Percentiles rank a stretch among this genome's conserved stretches.
Conservation (phyloP, 31 red algal species). For the Odonthalia washingtoniensis region DNA sequence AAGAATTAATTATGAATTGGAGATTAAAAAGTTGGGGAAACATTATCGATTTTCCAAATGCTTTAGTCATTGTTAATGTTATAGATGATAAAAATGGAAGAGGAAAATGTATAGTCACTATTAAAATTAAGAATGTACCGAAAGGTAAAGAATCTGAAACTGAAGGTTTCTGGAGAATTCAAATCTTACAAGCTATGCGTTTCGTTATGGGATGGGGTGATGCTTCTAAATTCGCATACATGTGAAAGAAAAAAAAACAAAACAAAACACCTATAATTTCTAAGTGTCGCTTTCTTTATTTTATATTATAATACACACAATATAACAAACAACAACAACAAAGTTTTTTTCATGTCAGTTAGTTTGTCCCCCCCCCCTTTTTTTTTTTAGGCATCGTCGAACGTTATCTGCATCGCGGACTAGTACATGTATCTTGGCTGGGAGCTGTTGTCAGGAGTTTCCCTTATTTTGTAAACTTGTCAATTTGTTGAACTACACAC, state of each 20-base stretch:
- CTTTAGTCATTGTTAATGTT: background rate
- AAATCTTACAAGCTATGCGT: constrained; percentile 74
- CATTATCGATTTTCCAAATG: constrained; percentile 10
- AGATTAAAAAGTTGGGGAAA: constrained; percentile 57
- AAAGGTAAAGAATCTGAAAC: constrained; percentile 43
- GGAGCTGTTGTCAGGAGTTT: too few relatives aligned
- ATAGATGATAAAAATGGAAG: constrained; percentile 53
- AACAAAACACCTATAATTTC: background rate
- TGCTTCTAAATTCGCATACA: constrained; percentile 60
- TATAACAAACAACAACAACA: too few relatives aligned
- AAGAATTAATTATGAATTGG: constrained; percentile 55
- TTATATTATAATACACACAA: too few relatives aligned
- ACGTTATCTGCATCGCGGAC: too few relatives aligned
- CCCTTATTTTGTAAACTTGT: too few relatives aligned
- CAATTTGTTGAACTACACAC: too few relatives aligned
- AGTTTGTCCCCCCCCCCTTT: too few relatives aligned
- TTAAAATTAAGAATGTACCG: constrained; percentile 46
- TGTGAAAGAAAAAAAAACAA: background rate
- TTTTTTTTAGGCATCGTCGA: too few relatives aligned
- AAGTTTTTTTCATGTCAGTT: too few relatives aligned
- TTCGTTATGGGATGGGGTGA: constrained; percentile 81
- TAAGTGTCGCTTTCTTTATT: too few relatives aligned
- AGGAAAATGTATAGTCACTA: constrained; percentile 42
- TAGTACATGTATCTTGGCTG: too few relatives aligned
- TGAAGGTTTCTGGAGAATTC: constrained; percentile 80